Evolutionary conservation across 257 asterid species (phyloP), one percentile per base, ranked within the genome.

Genomic region (Mentha longifolia): DNA sequence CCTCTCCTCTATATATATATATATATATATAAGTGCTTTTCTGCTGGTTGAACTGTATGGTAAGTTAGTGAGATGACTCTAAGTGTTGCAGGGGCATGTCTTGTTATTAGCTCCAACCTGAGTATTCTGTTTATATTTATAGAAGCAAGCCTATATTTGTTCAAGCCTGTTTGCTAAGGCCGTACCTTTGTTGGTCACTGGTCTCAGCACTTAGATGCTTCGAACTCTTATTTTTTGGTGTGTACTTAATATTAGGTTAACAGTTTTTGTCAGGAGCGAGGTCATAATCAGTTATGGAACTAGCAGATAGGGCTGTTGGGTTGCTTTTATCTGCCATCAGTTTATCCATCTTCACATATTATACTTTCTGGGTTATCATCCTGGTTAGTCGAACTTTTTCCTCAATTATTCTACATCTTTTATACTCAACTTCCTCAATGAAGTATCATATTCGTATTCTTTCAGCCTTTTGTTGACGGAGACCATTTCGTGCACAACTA

Each of bases 341-440:
- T 83, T 76, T 90, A 81, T 84, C 93, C 61, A 80, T 90, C 66
- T 92, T 92, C 86, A 90, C 97, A 16, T 92, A 92, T 77, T 92
- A 92, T 74, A 92, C 96, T 54, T 87, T 92, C 73, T 92, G 97
- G 98, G 91, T 92, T 54, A 81, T 92, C 77, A 85, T 92, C 74
- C 84, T 92, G 97, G 97, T 90, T 42, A 83, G 92, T 73, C 60
- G 14, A 39, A 42, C 3, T 47, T 0, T 56, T 42, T 42, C 7
- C 13, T 42, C 45, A 71, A 1, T 31, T 41, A 19, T 54, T 49
- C 15, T 16, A 64, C 33, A 46, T 9, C 15, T 10, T 28, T 65
- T 3, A 20, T 52, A 4, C 20, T 55, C 50, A 30, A 33, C 9
- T 47, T 20, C 43, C 33, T 52, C 7, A 62, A 37, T 22, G 30